phyloP scores from a whole-genome alignment of 2,329 filamentous ascomycete species.

The Aspergillus glaucus region DNA sequence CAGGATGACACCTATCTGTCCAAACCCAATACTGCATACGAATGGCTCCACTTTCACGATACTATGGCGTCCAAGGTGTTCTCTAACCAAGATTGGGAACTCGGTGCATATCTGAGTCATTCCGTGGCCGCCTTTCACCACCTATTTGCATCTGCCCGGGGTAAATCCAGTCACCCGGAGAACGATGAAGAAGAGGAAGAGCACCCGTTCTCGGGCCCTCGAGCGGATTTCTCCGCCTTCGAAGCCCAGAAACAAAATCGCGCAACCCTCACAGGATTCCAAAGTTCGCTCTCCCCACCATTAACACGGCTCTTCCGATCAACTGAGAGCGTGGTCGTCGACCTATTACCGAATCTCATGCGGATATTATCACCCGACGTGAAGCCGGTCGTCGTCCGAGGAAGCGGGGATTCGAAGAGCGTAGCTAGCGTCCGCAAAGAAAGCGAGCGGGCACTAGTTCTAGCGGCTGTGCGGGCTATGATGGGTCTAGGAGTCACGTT shows the following conservation, averaged over 20 bases:
- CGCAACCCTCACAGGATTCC: conserved; percentile 65
- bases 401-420: conserved; percentile 56
- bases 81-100: conserved; percentile 85
- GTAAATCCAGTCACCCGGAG: conserved; percentile 42
- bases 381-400: conserved; percentile 80
- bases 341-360: conserved; percentile 77
- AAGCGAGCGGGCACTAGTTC: conserved; percentile 72
- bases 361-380: conserved; percentile 82
- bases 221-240: conserved; percentile 72
- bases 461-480: conserved; percentile 73
- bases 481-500: conserved; percentile 74
- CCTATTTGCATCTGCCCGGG: conserved; percentile 71
- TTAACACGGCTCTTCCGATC: conserved; percentile 74
- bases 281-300: conserved; percentile 63
- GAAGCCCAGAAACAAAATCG: conserved; percentile 77
- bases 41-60: conserved; percentile 95
- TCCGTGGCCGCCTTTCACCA: conserved; percentile 84
- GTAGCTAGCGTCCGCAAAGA: conserved; percentile 85
- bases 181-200: conserved; percentile 45
- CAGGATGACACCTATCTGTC: conserved; percentile 88
- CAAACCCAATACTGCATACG: conserved; percentile 81
- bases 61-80: conserved; percentile 71
- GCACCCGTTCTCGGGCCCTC: conserved; percentile 72
- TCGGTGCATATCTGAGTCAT: conserved; percentile 78
- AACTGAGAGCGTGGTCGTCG: conserved; percentile 67